Conservation (phyloP, 768 basidiomycete species). For the Udeniomyces megalosporus region DNA sequence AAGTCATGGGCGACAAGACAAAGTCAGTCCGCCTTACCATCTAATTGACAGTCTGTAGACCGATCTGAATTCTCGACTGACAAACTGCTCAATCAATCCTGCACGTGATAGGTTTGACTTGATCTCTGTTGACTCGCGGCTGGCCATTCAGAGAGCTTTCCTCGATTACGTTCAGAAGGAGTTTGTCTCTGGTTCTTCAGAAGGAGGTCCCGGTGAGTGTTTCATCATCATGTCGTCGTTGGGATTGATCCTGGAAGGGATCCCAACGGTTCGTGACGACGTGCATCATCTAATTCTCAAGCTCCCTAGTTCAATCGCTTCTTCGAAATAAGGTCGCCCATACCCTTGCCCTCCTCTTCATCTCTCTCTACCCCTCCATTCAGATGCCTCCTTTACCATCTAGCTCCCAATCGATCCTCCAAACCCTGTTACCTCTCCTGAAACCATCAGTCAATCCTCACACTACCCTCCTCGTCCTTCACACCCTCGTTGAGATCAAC, state of each 20-base stretch:
- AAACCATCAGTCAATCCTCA: conserved; percentile 56
- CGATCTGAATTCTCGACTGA: no score
- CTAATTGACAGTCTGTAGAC: conserved; percentile 1
- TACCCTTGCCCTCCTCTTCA: conserved; percentile 29
- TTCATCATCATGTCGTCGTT: not conserved
- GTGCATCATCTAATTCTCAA: conserved; percentile 18
- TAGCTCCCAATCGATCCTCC: conserved; percentile 26
- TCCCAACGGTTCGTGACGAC: no score
- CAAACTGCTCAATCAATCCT: conserved; percentile 17
- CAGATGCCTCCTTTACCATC: conserved; percentile 12
- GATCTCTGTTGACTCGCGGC: conserved; percentile 22
- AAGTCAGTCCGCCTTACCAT: not conserved
- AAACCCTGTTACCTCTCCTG: conserved; percentile 20
- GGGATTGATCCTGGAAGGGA: no score
- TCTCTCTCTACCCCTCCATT: conserved; percentile 24
- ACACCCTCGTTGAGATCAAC: conserved; percentile 82
- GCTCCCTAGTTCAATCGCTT: conserved; percentile 27
- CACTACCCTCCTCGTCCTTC: conserved; percentile 75
- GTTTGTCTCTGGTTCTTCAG: conserved; percentile 70
- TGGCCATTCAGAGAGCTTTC: conserved; percentile 50
- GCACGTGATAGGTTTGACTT: conserved; percentile 27
- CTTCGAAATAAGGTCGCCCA: conserved; percentile 60
- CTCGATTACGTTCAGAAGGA: conserved; percentile 72
- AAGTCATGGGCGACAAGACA: conserved; percentile 24
- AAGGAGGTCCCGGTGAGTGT: conserved; percentile 63